A percentile compares a stretch with the other conserved stretches of the same genome.
Conservation (phyloP, 176 grass and related monocot genomes). For the Thinopyrum elongatum region DNA sequence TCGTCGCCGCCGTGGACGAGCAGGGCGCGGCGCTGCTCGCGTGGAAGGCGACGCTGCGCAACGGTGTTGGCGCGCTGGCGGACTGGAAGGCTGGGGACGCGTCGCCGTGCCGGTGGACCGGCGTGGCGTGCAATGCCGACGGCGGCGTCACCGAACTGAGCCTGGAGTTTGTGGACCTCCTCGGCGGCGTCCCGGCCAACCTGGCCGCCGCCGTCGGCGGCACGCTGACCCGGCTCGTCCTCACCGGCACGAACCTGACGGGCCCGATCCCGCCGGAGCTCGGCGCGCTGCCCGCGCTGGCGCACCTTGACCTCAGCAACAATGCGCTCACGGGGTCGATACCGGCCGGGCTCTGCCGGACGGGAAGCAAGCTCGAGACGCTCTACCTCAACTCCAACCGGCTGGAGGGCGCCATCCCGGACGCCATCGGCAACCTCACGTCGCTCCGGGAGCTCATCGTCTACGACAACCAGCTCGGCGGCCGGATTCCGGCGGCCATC, state of each 20-base stretch:
- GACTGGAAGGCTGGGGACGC: constrained; percentile 58
- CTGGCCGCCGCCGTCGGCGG: constrained; percentile 24
- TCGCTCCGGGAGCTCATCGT: constrained; percentile 56
- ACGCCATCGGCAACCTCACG: constrained; percentile 55
- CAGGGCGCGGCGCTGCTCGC: constrained; percentile 64
- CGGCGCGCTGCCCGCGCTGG: constrained; percentile 33
- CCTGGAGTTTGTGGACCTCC: constrained; percentile 55
- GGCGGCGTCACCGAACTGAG: constrained; percentile 54
- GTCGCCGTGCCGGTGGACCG: constrained; percentile 65
- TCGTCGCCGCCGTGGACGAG: constrained; percentile 37
- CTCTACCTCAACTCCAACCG: constrained; percentile 66
- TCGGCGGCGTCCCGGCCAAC: constrained; percentile 51
- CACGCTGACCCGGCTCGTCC: constrained; percentile 56
- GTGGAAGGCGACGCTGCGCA: constrained; percentile 60
- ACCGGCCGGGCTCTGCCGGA: constrained; percentile 44
- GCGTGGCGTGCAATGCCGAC: constrained; percentile 49
- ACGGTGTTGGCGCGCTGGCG: neutral
- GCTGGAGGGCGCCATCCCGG: constrained; percentile 57
- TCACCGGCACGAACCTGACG: constrained; percentile 61
- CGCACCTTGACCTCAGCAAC: constrained; percentile 64
- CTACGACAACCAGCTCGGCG: constrained; percentile 79
- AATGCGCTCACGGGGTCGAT: constrained; percentile 69
- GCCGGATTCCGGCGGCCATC: constrained; percentile 49
- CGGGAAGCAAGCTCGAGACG: constrained; percentile 51
- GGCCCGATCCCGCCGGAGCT: constrained; percentile 61